phyloP scores from a whole-genome alignment of 108 stramenopile species.

The Skeletonema marinoi region DNA sequence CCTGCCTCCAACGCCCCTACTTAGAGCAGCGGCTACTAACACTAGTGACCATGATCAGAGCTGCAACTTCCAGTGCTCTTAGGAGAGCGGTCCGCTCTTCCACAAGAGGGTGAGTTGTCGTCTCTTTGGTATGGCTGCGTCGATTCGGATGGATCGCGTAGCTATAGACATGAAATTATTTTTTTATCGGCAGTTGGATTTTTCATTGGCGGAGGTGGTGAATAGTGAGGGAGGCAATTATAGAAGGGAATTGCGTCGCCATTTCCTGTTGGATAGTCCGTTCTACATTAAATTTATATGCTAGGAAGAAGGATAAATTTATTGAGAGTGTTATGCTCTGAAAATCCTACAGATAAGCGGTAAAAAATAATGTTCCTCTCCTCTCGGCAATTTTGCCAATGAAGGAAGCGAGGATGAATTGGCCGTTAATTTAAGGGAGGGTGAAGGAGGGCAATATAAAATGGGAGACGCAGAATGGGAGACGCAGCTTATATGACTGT shows the following conservation, averaged over 20 bases:
- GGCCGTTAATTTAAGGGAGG: no score
- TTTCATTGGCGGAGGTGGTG: background rate
- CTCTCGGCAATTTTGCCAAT: background rate
- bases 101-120: slow-evolving; percentile 47
- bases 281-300: no score
- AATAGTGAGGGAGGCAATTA: background rate
- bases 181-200: slow-evolving; percentile 6
- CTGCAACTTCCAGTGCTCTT: slow-evolving; percentile 59
- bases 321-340: no score
- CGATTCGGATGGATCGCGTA: background rate
- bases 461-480: no score
- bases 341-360: no score
- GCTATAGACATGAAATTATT: background rate
- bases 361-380: background rate
- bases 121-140: background rate
- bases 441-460: background rate
- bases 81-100: slow-evolving; percentile 57
- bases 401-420: background rate
- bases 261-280: no score
- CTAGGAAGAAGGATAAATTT: no score
- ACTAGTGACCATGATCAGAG: slow-evolving; percentile 63
- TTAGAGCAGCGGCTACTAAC: background rate
- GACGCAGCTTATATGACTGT: background rate
- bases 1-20: no score
- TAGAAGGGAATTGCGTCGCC: background rate